Percentiles rank a stretch among this genome's conserved stretches.
Evolutionary conservation across 1,284 basidiomycete genomes (phyloP).

Genomic region (Tilletiopsis washingtonensis): DNA sequence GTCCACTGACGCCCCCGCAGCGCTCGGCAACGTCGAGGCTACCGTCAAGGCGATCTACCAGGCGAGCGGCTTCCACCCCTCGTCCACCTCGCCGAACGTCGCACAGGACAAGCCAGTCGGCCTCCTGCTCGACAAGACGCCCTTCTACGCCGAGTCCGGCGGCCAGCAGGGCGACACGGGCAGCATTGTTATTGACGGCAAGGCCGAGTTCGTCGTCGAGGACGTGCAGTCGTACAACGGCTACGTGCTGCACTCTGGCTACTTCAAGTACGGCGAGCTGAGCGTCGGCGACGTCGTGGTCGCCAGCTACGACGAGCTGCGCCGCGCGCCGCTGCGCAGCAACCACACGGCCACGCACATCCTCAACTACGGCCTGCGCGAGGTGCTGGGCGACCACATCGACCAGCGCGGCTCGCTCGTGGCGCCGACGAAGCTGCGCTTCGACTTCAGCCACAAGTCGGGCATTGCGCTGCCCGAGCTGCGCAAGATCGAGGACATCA

Average conservation of each 20-base stretch:
- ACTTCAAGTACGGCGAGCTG: conserved; percentile 67
- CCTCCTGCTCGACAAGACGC: conserved; percentile 83
- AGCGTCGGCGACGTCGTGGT: conserved; percentile 63
- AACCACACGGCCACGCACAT: conserved; percentile 99
- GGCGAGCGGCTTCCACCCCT: conserved; percentile 65
- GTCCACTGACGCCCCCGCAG: background rate
- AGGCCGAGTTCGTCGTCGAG: conserved; percentile 83
- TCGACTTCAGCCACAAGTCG: conserved; percentile 96
- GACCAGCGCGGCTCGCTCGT: conserved; percentile 98
- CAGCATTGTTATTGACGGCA: conserved; percentile 82
- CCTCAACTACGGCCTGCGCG: conserved; percentile 85
- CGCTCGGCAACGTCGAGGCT: conserved; percentile 64
- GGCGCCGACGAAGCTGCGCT: conserved; percentile 86
- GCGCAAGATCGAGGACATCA: conserved; percentile 72
- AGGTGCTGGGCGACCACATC: conserved; percentile 89
- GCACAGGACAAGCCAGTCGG: conserved; percentile 59
- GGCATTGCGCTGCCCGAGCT: conserved; percentile 70
- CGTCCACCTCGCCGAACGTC: conserved; percentile 58
- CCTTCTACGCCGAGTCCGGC: conserved; percentile 94
- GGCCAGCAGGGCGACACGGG: conserved; percentile 97
- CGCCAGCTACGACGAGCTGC: conserved; percentile 65
- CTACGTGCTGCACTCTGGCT: conserved; percentile 82
- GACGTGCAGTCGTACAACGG: conserved; percentile 83
- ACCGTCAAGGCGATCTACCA: conserved; percentile 79
- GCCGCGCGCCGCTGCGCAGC: conserved; percentile 88